These are phyloP conservation scores for Fusarium coffeatum DNA, from an alignment of 2,329 filamentous ascomycete genomes.

Conservation along the genomic window DNA sequence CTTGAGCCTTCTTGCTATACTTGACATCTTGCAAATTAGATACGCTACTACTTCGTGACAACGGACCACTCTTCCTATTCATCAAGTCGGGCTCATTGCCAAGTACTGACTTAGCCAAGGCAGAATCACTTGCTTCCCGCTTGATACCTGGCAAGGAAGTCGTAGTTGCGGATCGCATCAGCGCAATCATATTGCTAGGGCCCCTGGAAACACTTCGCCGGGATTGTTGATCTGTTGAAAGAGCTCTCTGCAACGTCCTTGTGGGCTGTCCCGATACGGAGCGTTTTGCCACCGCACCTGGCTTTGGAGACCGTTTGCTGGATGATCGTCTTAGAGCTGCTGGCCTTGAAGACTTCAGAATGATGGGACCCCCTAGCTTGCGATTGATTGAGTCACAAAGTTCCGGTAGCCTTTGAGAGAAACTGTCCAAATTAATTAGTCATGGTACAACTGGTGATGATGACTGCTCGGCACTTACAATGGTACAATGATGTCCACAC, in stretches of 20 bases:
- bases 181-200: slow-evolving; percentile 68
- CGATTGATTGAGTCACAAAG: slow-evolving; percentile 77
- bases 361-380: slow-evolving; percentile 79
- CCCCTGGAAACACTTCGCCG: slow-evolving; percentile 67
- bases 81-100: slow-evolving; percentile 53
- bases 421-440: slow-evolving; percentile 66
- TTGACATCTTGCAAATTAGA: slow-evolving; percentile 66
- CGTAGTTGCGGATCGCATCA: slow-evolving; percentile 76
- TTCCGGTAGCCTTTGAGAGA: slow-evolving; percentile 79
- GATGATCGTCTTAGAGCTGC: slow-evolving; percentile 59
- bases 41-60: slow-evolving; percentile 59
- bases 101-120: slow-evolving; percentile 62
- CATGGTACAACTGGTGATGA: background rate
- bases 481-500: slow-evolving; percentile 81
- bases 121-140: slow-evolving; percentile 73
- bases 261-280: slow-evolving; percentile 55
- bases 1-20: slow-evolving; percentile 71
- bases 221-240: slow-evolving; percentile 68
- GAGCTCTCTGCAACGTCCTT: slow-evolving; percentile 70
- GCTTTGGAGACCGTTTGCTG: slow-evolving; percentile 59
- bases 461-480: slow-evolving; percentile 66
- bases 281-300: slow-evolving; percentile 65
- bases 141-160: slow-evolving; percentile 71
- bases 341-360: slow-evolving; percentile 65
- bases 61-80: slow-evolving; percentile 56